These are phyloP conservation scores for Plasmodium reichenowi DNA, from an alignment of 169 alveolate genomes.

Conservation along the genomic window DNA sequence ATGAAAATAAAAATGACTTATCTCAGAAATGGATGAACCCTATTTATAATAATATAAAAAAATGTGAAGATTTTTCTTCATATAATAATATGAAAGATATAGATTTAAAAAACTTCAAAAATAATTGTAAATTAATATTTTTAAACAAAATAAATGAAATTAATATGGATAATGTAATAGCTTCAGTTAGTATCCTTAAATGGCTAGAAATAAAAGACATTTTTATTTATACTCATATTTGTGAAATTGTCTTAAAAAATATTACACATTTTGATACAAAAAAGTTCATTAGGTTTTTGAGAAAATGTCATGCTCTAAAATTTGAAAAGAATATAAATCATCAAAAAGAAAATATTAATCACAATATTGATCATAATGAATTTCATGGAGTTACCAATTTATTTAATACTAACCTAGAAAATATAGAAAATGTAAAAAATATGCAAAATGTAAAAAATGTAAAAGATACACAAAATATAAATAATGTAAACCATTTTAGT, in stretches of 20 bases:
- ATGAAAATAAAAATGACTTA: background rate
- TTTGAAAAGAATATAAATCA: slow-evolving; percentile 12
- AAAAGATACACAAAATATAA: background rate
- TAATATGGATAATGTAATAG: slow-evolving; percentile 8
- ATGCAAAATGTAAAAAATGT: background rate
- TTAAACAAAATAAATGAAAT: slow-evolving; percentile 53
- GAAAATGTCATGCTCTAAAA: slow-evolving; percentile 57
- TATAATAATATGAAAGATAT: background rate
- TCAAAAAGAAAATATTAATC: background rate
- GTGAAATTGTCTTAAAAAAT: slow-evolving; percentile 37
- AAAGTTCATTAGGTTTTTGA: slow-evolving; percentile 36
- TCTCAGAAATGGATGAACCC: background rate
- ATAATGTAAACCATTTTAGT: background rate
- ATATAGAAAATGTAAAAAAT: background rate
- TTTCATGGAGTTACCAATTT: too few relatives aligned
- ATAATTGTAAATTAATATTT: slow-evolving; percentile 23
- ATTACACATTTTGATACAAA: background rate
- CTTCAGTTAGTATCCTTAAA: slow-evolving; percentile 24
- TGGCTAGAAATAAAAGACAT: slow-evolving; percentile 33
- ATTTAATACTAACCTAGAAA: too few relatives aligned
- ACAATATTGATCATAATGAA: too few relatives aligned
- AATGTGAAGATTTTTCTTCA: background rate
- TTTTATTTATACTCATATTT: slow-evolving; percentile 49
- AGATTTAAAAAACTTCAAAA: background rate
- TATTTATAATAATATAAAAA: background rate